Base-by-base conservation (phyloP, 2,329 filamentous ascomycete species). In the Aspergillus hortae region DNA sequence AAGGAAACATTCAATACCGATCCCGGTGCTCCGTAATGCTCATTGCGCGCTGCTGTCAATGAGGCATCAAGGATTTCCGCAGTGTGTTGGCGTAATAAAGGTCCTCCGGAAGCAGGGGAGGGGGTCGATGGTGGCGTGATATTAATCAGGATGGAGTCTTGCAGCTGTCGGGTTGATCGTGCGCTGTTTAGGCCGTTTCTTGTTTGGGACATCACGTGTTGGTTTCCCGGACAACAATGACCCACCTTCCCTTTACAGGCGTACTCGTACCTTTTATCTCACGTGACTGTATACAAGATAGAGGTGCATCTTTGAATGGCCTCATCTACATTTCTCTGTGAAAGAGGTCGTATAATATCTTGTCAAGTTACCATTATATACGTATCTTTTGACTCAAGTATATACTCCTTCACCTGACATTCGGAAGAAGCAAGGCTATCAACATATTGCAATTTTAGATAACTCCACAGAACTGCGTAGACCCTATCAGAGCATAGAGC, bases 221-320 rank as follows among this genome's bases (percentile, higher is more conserved):
- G 21, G 55, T 57, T 56, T 2, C 38, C 40, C 36, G 35, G 50
- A 48, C 38, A 51, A 57, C 54, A 14, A 3, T n/a, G 35, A 12
- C 12, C 35, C 35, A 38, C 35, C 14, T 38, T 38, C 35, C 7
- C 2, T 38, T 17, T 38, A n/a, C 12, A 11, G 35, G 4, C 11
- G 11, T 30, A 10, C 6, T 3, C 27, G 7, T 30, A 9, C 10
- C 7, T 30, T 10, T 11, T 4, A 11, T 30, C 3, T 30, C 27
- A 30, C 27, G 27, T 30, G 27, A 30, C 1, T 30, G 6, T 30
- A 30, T 30, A 30, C 27, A 3, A 30, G 27, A 30, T 11, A 30
- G 11, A 6, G 23, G 23, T 23, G 23, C 23, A 2, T 23, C 27
- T 30, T 30, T 9, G 2, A 3, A 30, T 30, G 7, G 27, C 27